Evolutionary conservation across 2,329 filamentous ascomycete genomes (phyloP).

Genomic region (Fusarium papillatum): DNA sequence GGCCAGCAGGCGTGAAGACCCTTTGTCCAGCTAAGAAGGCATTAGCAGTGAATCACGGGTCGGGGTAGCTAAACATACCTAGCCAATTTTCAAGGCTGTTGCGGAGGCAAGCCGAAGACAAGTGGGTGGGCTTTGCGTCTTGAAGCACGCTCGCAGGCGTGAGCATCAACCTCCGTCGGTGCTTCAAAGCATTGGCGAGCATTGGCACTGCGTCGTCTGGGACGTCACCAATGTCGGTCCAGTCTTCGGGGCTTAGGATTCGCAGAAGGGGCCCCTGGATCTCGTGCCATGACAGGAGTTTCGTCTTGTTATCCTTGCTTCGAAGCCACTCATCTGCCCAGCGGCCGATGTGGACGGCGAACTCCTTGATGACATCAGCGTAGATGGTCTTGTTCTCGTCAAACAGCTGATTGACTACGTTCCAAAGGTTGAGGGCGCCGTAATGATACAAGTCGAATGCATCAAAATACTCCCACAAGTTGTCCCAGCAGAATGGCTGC

Average conservation of each 20-base stretch:
- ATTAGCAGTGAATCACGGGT: constrained; percentile 25
- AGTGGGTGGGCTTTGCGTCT: constrained; percentile 39
- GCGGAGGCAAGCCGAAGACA: constrained; percentile 42
- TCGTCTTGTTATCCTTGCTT: constrained; percentile 45
- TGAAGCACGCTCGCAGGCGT: constrained; percentile 15
- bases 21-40: constrained; percentile 45
- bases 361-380: constrained; percentile 39
- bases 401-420: constrained; percentile 56
- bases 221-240: constrained; percentile 46
- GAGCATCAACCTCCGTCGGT: constrained; percentile 47
- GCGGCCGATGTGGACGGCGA: constrained; percentile 47
- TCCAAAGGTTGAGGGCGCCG: constrained; percentile 64
- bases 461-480: constrained; percentile 64
- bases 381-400: constrained; percentile 55
- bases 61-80: constrained; percentile 41
- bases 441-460: constrained; percentile 60
- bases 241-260: constrained; percentile 45
- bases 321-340: constrained; percentile 56
- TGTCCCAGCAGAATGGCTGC: constrained; percentile 50
- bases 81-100: constrained; percentile 53
- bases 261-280: constrained; percentile 42
- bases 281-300: constrained; percentile 48
- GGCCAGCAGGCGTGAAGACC: constrained; percentile 43
- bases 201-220: constrained; percentile 47
- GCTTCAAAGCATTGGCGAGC: constrained; percentile 49